Evolutionary conservation across 495 filamentous ascomycete species (phyloP).

Genomic region (Copromyces sp.): DNA sequence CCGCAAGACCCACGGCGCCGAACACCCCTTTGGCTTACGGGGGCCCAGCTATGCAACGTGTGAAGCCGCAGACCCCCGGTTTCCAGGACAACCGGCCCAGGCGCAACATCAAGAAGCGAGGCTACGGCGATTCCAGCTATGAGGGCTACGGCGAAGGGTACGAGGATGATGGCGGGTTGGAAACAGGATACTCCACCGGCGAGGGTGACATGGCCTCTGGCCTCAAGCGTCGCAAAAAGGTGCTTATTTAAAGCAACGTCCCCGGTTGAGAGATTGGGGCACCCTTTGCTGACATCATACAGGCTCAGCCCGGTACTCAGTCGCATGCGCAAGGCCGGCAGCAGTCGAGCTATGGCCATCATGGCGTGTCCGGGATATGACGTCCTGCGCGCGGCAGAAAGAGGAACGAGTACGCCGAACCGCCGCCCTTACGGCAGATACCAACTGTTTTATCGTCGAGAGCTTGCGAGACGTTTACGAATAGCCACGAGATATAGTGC

Average conservation of each 20-base stretch:
- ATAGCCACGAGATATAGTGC: not conserved
- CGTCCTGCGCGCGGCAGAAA: not conserved
- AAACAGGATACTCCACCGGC: conserved; percentile 41
- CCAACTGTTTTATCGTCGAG: not conserved
- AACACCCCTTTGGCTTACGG: conserved; percentile 29
- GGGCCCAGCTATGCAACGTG: conserved; percentile 8
- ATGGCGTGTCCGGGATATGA: conserved; percentile 26
- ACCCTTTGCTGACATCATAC: conserved; percentile 16
- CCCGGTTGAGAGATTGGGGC: conserved; percentile 13
- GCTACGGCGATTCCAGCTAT: conserved; percentile 45
- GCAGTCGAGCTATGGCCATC: conserved; percentile 29
- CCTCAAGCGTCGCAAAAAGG: conserved; percentile 48
- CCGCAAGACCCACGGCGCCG: conserved; percentile 32
- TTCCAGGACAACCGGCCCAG: conserved; percentile 26
- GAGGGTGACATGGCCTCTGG: conserved; percentile 37
- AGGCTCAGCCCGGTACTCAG: conserved; percentile 20
- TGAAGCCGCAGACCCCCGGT: conserved; percentile 18
- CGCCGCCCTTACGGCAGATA: not conserved
- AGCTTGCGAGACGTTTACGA: not conserved
- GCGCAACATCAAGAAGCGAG: conserved; percentile 39
- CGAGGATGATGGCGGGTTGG: conserved; percentile 34
- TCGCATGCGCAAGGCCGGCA: conserved; percentile 23
- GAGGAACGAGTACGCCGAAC: conserved; percentile 4
- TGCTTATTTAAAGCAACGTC: conserved; percentile 25
- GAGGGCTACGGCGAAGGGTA: conserved; percentile 49